These are phyloP conservation scores for Stagonosporopsis rhizophila DNA, from an alignment of 2,329 filamentous ascomycete species.

Conservation along the genomic window DNA sequence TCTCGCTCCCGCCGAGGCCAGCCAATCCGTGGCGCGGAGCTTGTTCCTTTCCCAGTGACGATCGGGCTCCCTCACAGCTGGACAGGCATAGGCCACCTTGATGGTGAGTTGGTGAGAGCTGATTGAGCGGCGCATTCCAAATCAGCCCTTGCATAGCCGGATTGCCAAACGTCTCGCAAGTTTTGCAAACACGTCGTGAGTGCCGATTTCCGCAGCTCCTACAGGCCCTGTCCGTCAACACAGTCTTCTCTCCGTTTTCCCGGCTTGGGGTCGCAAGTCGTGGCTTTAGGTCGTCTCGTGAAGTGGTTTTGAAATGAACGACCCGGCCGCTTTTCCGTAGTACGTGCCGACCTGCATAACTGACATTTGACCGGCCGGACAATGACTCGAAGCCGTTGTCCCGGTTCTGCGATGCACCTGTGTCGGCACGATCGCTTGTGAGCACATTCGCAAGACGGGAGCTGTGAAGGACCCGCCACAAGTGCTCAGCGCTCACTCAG, in stretches of 20 bases:
- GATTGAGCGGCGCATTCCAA: slow-evolving; percentile 9
- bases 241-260: slow-evolving; percentile 1
- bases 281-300: slow-evolving; percentile 8
- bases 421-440: neutral
- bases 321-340: slow-evolving; percentile 6
- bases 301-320: slow-evolving; percentile 15
- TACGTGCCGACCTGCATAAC: slow-evolving; percentile 6
- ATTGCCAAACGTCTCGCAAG: slow-evolving; percentile 1
- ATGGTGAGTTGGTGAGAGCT: neutral
- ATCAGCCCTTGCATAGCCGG: slow-evolving; percentile 8
- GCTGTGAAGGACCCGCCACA: no score
- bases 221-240: neutral
- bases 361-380: slow-evolving; percentile 1
- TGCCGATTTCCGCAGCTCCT: slow-evolving; percentile 2
- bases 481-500: neutral
- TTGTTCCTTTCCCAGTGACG: slow-evolving; percentile 8
- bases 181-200: neutral
- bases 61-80: slow-evolving; percentile 9
- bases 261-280: slow-evolving; percentile 13
- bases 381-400: neutral
- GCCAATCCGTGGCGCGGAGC: slow-evolving; percentile 5
- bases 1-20: slow-evolving; percentile 5
- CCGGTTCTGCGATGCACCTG: neutral
- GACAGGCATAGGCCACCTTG: slow-evolving; percentile 1
- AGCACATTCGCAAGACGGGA: neutral